These are phyloP conservation scores for Phoma sp. DNA, from an alignment of 2,329 filamentous ascomycete genomes.

Conservation along the genomic window DNA sequence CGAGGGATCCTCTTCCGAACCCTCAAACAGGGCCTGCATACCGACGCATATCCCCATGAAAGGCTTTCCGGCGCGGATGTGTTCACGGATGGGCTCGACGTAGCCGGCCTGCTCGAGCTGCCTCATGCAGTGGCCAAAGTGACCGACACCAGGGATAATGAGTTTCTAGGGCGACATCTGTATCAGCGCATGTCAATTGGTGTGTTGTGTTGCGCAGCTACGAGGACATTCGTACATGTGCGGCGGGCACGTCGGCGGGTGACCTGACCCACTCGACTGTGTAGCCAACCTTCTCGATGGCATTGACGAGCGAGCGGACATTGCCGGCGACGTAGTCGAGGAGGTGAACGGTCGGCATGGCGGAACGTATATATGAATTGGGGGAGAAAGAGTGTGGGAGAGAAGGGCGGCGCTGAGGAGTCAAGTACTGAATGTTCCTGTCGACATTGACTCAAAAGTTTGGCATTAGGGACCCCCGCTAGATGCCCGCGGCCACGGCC, in stretches of 20 bases:
- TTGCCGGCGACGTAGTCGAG: conserved; percentile 95
- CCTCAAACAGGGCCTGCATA: conserved; percentile 85
- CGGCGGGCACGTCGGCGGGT: conserved; percentile 81
- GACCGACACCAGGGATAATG: conserved; percentile 93
- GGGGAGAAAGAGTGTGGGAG: neutral
- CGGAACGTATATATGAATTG: conserved; percentile 19
- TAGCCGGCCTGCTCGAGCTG: conserved; percentile 85
- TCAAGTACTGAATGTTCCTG: neutral
- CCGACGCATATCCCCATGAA: conserved; percentile 99
- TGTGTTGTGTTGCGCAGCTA: conserved; percentile 6
- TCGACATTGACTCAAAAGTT: conserved; percentile 21
- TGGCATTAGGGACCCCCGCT: conserved; percentile 6
- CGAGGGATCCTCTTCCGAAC: conserved; percentile 77
- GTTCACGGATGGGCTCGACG: conserved; percentile 77
- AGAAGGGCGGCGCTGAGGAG: neutral
- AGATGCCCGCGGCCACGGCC: conserved; percentile 18
- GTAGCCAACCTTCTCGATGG: conserved; percentile 94
- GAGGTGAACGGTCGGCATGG: conserved; percentile 79
- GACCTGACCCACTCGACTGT: conserved; percentile 89
- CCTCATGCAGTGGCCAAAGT: conserved; percentile 93
- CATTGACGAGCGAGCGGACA: conserved; percentile 93
- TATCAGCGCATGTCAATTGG: conserved; percentile 46
- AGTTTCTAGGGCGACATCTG: conserved; percentile 68
- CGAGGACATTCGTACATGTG: conserved; percentile 66
- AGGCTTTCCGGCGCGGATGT: conserved; percentile 89